These are phyloP conservation scores for Prinsepia uniflora DNA, from an alignment of 306 rosid species.

Conservation along the genomic window DNA sequence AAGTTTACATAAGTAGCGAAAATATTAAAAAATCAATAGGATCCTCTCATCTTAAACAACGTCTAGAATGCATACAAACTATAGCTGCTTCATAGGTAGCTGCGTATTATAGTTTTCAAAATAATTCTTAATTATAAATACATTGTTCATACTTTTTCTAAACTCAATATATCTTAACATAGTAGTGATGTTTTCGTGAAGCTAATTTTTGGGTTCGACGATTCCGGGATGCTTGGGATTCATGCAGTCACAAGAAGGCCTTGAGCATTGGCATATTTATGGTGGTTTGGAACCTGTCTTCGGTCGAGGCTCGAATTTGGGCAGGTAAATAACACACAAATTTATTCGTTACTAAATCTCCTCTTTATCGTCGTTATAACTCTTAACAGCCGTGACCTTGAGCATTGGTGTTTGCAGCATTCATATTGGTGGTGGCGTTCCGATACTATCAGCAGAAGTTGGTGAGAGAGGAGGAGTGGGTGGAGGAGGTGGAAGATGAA, in stretches of 20 bases:
- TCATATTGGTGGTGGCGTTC: constrained; percentile 65
- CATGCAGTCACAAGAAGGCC: constrained; percentile 77
- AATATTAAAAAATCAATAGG: too few species aligned
- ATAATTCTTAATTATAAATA: not conserved
- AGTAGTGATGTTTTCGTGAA: constrained; percentile 13
- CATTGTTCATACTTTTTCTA: too few species aligned
- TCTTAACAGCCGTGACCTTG: not conserved
- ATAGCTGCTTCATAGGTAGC: too few species aligned
- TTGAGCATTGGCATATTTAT: constrained; percentile 53
- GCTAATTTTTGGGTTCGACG: constrained; percentile 72
- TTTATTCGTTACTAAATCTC: not conserved
- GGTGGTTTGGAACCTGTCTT: constrained; percentile 72
- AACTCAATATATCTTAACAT: not conserved
- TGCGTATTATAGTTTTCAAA: too few species aligned
- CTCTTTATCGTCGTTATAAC: not conserved
- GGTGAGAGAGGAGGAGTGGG: constrained; percentile 42
- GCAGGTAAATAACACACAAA: constrained; percentile 48
- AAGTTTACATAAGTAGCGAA: too few species aligned
- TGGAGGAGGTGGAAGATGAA: constrained; percentile 38
- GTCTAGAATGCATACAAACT: too few species aligned
- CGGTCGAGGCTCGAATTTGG: constrained; percentile 77
- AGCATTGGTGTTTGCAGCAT: constrained; percentile 47
- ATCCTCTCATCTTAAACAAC: too few species aligned
- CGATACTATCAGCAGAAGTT: constrained; percentile 69
- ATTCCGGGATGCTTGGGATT: constrained; percentile 77